Conservation (phyloP, 371 early-diverging fungal species). For the Mortierella sp. region DNA sequence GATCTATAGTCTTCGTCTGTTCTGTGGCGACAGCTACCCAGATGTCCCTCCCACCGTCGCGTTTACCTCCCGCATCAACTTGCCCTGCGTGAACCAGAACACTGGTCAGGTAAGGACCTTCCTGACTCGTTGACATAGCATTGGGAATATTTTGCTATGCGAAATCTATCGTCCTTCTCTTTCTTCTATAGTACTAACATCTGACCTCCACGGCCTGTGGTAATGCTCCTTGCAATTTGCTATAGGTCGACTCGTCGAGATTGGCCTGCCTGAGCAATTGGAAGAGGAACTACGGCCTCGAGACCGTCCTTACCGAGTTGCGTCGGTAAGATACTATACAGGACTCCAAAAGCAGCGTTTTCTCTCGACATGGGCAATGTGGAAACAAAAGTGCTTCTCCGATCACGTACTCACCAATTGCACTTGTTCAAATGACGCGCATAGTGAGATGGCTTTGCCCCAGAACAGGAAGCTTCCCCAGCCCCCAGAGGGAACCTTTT, state of each 20-base stretch:
- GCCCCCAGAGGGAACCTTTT: conserved; percentile 88
- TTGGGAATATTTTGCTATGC: background rate
- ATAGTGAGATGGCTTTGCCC: conserved; percentile 89
- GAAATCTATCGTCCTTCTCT: background rate
- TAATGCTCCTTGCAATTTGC: background rate
- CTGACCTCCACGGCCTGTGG: background rate
- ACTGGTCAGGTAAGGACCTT: conserved; percentile 77
- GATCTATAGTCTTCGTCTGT: conserved; percentile 89
- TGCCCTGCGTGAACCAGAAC: conserved; percentile 89
- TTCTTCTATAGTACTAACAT: background rate
- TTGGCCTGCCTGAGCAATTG: conserved; percentile 84
- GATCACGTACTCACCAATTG: background rate
- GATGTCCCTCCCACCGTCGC: conserved; percentile 82
- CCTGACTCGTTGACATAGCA: background rate
- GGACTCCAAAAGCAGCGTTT: background rate
- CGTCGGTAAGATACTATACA: conserved; percentile 71
- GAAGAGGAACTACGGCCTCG: conserved; percentile 84
- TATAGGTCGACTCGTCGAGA: conserved; percentile 76
- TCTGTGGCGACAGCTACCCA: conserved; percentile 92
- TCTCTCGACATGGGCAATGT: background rate
- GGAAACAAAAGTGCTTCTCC: background rate
- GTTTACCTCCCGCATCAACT: conserved; percentile 89
- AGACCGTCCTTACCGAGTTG: conserved; percentile 89
- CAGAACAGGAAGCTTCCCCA: conserved; percentile 89
- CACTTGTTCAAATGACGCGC: background rate